A percentile compares a stretch with the other conserved stretches of the same genome.
Evolutionary conservation across 169 alveolate genomes (phyloP).

Genomic region (Cryptosporidium baileyi): DNA sequence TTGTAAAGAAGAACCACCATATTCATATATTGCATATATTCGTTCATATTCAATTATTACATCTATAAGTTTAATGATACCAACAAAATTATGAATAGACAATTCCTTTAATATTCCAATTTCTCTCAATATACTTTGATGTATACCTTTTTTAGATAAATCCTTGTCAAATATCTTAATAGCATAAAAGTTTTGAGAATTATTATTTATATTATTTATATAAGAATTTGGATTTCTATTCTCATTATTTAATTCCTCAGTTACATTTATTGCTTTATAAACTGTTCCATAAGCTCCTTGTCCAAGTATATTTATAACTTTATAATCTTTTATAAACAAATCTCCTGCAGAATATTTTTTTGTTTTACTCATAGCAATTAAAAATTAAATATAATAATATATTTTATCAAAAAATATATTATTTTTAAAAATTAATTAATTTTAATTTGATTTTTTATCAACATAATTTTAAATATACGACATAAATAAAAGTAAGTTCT

Average conservation of each 20-base stretch:
- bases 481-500: too few relatives aligned
- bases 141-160: constrained; percentile 60
- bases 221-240: not conserved
- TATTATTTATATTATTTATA: not conserved
- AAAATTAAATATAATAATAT: too few relatives aligned
- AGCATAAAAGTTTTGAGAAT: constrained; percentile 13
- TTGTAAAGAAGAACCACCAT: constrained; percentile 55
- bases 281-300: constrained; percentile 63
- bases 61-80: constrained; percentile 20
- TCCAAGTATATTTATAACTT: constrained; percentile 57
- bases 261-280: constrained; percentile 28
- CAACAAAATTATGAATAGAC: not conserved
- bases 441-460: too few relatives aligned
- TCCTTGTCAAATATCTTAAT: constrained; percentile 61
- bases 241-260: not conserved
- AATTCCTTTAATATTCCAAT: constrained; percentile 56
- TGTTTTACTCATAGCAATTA: not conserved
- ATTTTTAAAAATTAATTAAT: too few relatives aligned
- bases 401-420: too few relatives aligned
- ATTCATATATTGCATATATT: constrained; percentile 56
- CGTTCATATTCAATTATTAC: constrained; percentile 41
- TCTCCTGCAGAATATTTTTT: not conserved
- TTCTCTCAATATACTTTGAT: constrained; percentile 67
- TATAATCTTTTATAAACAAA: constrained; percentile 1
- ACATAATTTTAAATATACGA: too few relatives aligned